Percentiles rank a stretch among this genome's conserved stretches.
These are phyloP conservation scores for Neofusicoccum sp. DNA, from an alignment of 2,329 filamentous ascomycete genomes.

Conservation along the genomic window DNA sequence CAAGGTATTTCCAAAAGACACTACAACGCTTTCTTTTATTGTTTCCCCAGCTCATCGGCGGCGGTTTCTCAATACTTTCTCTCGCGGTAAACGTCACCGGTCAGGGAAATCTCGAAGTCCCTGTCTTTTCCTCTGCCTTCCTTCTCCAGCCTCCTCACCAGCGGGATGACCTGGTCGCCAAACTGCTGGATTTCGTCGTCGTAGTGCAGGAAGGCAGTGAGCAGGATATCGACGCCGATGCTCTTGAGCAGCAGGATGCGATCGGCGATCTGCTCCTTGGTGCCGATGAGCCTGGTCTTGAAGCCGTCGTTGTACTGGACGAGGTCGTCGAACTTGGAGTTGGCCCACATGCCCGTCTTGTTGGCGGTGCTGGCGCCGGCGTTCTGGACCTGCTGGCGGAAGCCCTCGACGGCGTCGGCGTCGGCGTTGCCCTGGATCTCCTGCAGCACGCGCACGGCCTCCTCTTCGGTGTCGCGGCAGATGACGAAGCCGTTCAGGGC, in stretches of 20 bases:
- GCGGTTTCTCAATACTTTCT: constrained; percentile 16
- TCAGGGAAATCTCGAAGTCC: constrained; percentile 50
- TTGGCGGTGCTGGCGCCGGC: constrained; percentile 52
- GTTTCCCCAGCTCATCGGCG: neutral
- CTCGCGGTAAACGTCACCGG: constrained; percentile 51
- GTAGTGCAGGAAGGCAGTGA: constrained; percentile 56
- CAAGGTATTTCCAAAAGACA: neutral
- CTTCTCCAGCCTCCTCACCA: constrained; percentile 52
- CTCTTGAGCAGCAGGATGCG: constrained; percentile 53
- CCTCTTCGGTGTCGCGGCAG: constrained; percentile 53
- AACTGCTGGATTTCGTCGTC: constrained; percentile 56
- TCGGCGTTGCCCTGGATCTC: constrained; percentile 59
- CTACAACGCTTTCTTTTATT: neutral
- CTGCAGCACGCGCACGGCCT: constrained; percentile 52
- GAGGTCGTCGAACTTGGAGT: constrained; percentile 55
- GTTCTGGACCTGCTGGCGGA: constrained; percentile 53
- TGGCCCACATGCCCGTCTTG: constrained; percentile 58
- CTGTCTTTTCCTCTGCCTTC: constrained; percentile 52
- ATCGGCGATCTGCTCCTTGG: constrained; percentile 55
- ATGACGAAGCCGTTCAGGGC: constrained; percentile 56
- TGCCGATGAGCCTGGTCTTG: constrained; percentile 58
- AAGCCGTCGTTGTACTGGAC: constrained; percentile 61
- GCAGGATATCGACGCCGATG: constrained; percentile 46
- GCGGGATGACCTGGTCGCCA: constrained; percentile 49
- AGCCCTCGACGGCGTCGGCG: constrained; percentile 53